Base-by-base conservation (phyloP, 2,329 filamentous ascomycete species). In the Colletotrichum musae region DNA sequence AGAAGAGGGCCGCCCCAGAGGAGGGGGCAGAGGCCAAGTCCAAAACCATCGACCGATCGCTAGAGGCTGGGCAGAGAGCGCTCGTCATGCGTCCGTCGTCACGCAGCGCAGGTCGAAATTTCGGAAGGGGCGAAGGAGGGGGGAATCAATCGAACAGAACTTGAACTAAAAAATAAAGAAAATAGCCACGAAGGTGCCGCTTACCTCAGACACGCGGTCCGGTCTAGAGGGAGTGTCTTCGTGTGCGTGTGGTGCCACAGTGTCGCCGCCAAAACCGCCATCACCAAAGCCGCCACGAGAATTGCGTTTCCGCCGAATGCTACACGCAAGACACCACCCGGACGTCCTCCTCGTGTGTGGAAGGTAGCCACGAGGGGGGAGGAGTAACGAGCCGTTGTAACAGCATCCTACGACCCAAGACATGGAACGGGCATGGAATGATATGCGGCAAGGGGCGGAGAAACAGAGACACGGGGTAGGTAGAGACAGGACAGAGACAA, bases 41-140 rank as follows among this genome's bases (percentile, higher is more conserved):
- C 16, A 36, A 36, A 53, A 43, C 32, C 47, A 39, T 39, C 21
- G 21, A 54, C 28, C 28, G 48, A 39, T 56, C 32, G 41, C 53
- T 58, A 15, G 32, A 47, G 21, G 26, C 53, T 47, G 9, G 28
- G 54, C 53, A 26, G 50, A 63, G 18, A 47, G 43, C 45, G 28
- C 54, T 60, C 50, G 61, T 50, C 66, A 54, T 56, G 65, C 66
- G 61, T 56, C 39, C 66, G 61, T 56, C 39, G 53, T 21, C 26
- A 51, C 24, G 26, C 52, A 58, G 52, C 52, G 45, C 18, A 18
- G 45, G 6, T 4, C 6, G 6, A 18, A 47, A 47, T 47, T 47
- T 18, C 45, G 16, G 43, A 47, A 6, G 43, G 43, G 16, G 43
- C 45, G 16, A 13, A 47, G 2, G 43, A 13, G 16, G 43, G 47